Evolutionary conservation across 305 asterid species (phyloP).

Genomic region (Solanum hybrid): DNA sequence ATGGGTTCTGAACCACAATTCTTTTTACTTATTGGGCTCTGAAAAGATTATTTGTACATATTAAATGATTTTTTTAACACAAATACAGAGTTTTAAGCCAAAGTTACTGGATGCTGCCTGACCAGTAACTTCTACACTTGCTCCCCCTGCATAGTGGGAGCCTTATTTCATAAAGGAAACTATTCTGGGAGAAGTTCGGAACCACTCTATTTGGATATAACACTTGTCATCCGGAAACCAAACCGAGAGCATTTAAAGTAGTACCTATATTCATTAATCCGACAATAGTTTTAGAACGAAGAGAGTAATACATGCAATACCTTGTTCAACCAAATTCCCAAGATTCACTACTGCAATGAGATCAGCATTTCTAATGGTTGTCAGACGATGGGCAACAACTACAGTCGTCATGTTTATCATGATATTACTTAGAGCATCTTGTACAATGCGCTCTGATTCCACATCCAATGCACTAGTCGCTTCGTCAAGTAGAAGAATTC

Average conservation of each 20-base stretch:
- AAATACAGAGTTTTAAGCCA: neutral
- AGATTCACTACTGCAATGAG: constrained; percentile 29
- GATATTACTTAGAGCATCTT: constrained; percentile 29
- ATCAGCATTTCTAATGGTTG: constrained; percentile 31
- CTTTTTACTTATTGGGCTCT: neutral
- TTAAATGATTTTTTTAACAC: neutral
- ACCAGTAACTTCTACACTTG: neutral
- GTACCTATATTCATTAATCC: neutral
- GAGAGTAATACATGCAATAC: constrained; percentile 7
- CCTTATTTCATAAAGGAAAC: neutral
- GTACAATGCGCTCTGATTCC: constrained; percentile 24
- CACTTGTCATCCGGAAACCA: neutral
- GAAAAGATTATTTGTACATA: neutral
- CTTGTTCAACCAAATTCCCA: constrained; percentile 36
- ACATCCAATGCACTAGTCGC: constrained; percentile 41
- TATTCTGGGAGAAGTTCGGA: neutral
- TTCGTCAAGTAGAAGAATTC: constrained; percentile 40
- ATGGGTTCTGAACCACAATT: neutral
- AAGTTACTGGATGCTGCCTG: neutral
- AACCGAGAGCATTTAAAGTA: neutral
- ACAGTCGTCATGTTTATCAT: constrained; percentile 30
- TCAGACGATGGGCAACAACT: constrained; percentile 42
- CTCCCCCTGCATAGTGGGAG: neutral
- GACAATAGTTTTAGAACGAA: neutral
- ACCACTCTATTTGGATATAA: neutral